Percentiles rank a stretch among this genome's conserved stretches.
Conservation (phyloP, 805 yeast genomes). For the Kodamaea kaohsiungensis region DNA sequence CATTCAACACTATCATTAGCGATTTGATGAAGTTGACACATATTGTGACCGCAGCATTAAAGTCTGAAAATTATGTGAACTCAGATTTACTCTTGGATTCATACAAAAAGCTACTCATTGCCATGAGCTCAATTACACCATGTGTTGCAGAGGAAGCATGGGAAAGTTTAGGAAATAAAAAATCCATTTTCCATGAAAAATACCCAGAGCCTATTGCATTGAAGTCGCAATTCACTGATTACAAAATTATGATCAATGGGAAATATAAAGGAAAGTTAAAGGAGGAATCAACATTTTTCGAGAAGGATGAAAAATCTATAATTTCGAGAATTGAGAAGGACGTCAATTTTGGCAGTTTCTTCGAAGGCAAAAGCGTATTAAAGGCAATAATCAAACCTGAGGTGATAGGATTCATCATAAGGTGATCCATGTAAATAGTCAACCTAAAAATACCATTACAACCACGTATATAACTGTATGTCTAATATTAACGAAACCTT, state of each 20-base stretch:
- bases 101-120: conserved; percentile 54
- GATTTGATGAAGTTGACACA: conserved; percentile 85
- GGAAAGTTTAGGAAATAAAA: conserved; percentile 50
- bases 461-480: no score
- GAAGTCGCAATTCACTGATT: conserved; percentile 41
- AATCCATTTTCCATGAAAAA: conserved; percentile 52
- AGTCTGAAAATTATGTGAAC: conserved; percentile 32
- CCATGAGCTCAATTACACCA: conserved; percentile 82
- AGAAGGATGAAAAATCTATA: conserved; percentile 34
- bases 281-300: conserved; percentile 35
- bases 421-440: conserved; percentile 29
- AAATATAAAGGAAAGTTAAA: conserved; percentile 54
- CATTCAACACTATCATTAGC: conserved; percentile 83
- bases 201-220: conserved; percentile 62
- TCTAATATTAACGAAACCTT: no score
- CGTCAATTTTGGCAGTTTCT: conserved; percentile 2
- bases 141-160: conserved; percentile 80
- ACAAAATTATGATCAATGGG: conserved; percentile 73
- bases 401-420: conserved; percentile 32
- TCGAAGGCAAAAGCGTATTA: neutral
- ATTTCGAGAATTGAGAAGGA: conserved; percentile 24
- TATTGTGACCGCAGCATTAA: conserved; percentile 40
- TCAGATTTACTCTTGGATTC: conserved; percentile 47
- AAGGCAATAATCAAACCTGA: conserved; percentile 18
- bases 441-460: no score